These are phyloP conservation scores for Remersonia thermophila DNA, from an alignment of 2,329 filamentous ascomycete genomes.

Conservation along the genomic window DNA sequence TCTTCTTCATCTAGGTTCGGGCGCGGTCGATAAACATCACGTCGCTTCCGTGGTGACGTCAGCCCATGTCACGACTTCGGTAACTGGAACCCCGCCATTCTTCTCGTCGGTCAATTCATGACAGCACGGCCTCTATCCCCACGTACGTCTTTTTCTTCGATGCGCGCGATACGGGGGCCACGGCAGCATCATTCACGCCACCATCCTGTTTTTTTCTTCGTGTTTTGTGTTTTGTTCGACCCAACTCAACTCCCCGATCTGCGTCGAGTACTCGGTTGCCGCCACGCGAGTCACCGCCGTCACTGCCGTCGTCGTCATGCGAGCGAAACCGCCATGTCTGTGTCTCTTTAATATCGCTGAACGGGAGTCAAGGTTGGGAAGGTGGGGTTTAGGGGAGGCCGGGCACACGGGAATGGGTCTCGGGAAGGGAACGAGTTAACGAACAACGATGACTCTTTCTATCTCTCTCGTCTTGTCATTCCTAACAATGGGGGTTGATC, in stretches of 20 bases:
- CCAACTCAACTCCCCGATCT: constrained; percentile 6
- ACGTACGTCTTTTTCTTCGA: not conserved
- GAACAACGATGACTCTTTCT: too few species aligned
- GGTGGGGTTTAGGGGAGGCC: too few species aligned
- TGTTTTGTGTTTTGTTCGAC: too few species aligned
- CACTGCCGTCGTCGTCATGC: constrained; percentile 8
- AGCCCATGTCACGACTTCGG: constrained; percentile 2
- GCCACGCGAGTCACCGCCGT: too few species aligned
- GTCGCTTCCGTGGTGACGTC: too few species aligned
- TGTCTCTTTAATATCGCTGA: constrained; percentile 15
- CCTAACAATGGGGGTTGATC: constrained; percentile 9
- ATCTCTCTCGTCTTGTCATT: constrained; percentile 15
- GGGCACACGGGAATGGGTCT: too few species aligned
- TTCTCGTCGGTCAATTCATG: too few species aligned
- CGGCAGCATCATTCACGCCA: not conserved
- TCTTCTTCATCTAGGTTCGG: constrained; percentile 79
- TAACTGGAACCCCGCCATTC: too few species aligned
- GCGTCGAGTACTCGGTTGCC: constrained; percentile 12
- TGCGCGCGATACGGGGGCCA: too few species aligned
- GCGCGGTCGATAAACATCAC: constrained; percentile 57
- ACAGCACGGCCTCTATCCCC: too few species aligned
- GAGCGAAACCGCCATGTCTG: constrained; percentile 15
- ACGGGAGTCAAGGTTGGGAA: too few species aligned
- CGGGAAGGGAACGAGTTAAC: constrained; percentile 17
- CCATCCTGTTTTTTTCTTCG: not conserved